These are phyloP conservation scores for Stenocarpella maydis DNA, from an alignment of 2,329 filamentous ascomycete genomes.

Conservation along the genomic window DNA sequence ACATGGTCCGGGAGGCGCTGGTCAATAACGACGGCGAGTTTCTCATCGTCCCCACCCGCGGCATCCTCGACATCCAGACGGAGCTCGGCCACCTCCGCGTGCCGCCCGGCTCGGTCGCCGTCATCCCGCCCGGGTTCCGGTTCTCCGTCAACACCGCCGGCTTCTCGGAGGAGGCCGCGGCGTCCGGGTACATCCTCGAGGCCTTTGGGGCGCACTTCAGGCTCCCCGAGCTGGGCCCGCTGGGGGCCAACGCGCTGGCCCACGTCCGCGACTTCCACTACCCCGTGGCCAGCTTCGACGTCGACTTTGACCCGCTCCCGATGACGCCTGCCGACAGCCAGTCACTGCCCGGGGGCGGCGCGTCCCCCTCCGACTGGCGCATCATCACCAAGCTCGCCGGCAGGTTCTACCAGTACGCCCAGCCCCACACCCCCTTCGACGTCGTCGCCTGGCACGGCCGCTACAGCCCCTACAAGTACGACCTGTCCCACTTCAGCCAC, in stretches of 20 bases:
- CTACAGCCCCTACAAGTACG: conserved; percentile 61
- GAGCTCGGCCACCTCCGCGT: conserved; percentile 67
- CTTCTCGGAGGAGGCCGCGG: conserved; percentile 55
- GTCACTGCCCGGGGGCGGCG: neutral
- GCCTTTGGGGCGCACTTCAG: conserved; percentile 70
- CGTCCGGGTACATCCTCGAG: conserved; percentile 61
- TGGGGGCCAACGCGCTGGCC: conserved; percentile 70
- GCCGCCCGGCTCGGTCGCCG: conserved; percentile 69
- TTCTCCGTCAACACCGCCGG: conserved; percentile 65
- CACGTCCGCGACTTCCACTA: conserved; percentile 71
- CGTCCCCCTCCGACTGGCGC: conserved; percentile 26
- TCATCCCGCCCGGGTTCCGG: conserved; percentile 70
- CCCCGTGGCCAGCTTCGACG: conserved; percentile 62
- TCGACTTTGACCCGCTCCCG: conserved; percentile 38
- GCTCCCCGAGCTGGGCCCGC: conserved; percentile 70
- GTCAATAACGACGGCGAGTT: conserved; percentile 70
- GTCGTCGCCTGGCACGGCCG: conserved; percentile 73
- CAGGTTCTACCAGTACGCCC: conserved; percentile 64
- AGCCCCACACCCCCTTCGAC: conserved; percentile 70
- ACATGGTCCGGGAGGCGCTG: conserved; percentile 55
- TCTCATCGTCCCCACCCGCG: conserved; percentile 69
- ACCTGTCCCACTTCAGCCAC: conserved; percentile 60
- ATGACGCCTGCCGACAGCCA: conserved; percentile 17
- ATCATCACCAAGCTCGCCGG: conserved; percentile 68
- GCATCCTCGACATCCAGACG: conserved; percentile 70